Evolutionary conservation across 2,329 filamentous ascomycete genomes (phyloP), one percentile per base, ranked within the genome.

Genomic region (Fusarium drepaniforme): DNA sequence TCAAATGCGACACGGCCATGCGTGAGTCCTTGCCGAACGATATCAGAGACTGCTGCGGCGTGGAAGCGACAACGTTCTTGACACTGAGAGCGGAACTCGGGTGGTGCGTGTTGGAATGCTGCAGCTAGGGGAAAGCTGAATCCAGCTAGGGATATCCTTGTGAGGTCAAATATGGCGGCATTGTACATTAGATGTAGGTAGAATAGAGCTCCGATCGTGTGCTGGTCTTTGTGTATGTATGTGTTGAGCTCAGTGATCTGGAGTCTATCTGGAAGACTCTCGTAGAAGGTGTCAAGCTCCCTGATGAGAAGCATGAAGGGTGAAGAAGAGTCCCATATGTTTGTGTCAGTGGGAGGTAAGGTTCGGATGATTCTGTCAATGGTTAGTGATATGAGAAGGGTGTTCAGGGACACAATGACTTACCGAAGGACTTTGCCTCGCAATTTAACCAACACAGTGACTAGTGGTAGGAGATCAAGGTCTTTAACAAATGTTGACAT

Each of bases 81-180:
- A 8, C 62, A 73, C 8, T 69, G 51, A 3, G 13, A 35, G 1
- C 40, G 4, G 5, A 67, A 72, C 23, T 25, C 16, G 0, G 13
- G 13, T 0, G 71, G 62, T 1, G 51, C 62, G 4, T n/a, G 5
- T 1, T 21, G 66, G 1, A 72, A 69, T 12, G 62, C 62, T 5
- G 11, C 21, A 3, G 69, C 66, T 0, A 72, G 33, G 0, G 71
- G 71, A 8, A 73, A 73, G 9, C 12, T 51, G 15, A 73, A 73
- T 0, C 69, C 69, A 0, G 51, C 16, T 12, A 73, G 46, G 1
- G 69, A 73, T 30, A 72, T 63, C 3, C 66, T 18, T 0, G 66
- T 72, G 3, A 73, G 66, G 13, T 72, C 71, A 21, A 60, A 72
- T 3, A 64, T 44, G 25, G 57, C 42, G 4, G 53, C 64, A 4